phyloP scores from a whole-genome alignment of 306 rosid species.

The Prunus salicina region DNA sequence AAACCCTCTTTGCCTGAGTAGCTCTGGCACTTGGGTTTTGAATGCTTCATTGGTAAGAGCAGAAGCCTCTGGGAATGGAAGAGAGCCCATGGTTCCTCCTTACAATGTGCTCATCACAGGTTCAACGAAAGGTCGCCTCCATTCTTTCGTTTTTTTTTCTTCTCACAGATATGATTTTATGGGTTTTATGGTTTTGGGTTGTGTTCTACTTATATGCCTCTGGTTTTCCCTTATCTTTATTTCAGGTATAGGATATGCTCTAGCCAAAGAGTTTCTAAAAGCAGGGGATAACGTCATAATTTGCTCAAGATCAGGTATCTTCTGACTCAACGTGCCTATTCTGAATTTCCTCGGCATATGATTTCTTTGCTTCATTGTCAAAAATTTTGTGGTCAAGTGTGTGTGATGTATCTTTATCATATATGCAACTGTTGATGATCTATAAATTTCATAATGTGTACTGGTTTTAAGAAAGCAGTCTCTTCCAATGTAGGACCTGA shows the following conservation, averaged over 20 bases:
- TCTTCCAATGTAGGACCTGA: neutral
- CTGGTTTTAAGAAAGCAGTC: neutral
- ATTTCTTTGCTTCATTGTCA: slow-evolving; percentile 15
- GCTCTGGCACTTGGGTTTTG: slow-evolving; percentile 7
- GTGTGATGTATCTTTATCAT: neutral
- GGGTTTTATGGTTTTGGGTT: neutral
- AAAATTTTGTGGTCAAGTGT: neutral
- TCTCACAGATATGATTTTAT: neutral
- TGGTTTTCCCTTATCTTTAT: slow-evolving; percentile 14
- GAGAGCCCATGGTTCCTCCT: slow-evolving; percentile 67
- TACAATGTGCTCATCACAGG: slow-evolving; percentile 89
- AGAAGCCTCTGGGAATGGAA: slow-evolving; percentile 14
- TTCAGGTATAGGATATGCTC: slow-evolving; percentile 83
- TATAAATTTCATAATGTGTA: neutral
- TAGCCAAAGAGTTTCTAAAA: slow-evolving; percentile 81
- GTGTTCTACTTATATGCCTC: neutral
- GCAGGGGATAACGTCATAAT: slow-evolving; percentile 78
- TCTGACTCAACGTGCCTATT: slow-evolving; percentile 2
- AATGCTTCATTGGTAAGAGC: slow-evolving; percentile 13
- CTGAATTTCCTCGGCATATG: slow-evolving; percentile 12
- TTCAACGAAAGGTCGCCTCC: slow-evolving; percentile 65
- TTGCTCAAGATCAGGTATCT: slow-evolving; percentile 78
- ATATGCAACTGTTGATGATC: neutral
- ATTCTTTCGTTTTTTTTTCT: neutral
- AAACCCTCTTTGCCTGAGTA: slow-evolving; percentile 7